Conservation (phyloP, 1,284 basidiomycete genomes). For the Malassezia sympodialis region DNA sequence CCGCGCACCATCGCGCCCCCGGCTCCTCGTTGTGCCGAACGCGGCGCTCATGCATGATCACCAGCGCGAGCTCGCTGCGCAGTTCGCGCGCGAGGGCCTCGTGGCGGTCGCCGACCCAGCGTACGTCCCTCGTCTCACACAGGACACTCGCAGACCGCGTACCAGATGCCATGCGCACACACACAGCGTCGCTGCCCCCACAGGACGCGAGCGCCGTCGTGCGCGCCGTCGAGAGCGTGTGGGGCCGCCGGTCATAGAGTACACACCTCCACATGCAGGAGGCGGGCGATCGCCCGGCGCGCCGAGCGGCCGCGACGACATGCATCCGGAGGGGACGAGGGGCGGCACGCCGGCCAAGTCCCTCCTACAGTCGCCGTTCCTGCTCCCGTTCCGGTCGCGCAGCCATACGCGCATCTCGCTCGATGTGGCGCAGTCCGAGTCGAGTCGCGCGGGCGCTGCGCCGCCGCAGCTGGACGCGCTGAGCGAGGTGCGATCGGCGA, state of each 20-base stretch:
- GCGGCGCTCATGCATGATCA: conserved; percentile 81
- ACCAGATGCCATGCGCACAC: neutral
- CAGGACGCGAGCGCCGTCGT: neutral
- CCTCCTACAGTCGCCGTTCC: conserved; percentile 13
- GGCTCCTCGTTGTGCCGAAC: conserved; percentile 80
- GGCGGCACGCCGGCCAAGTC: conserved; percentile 6
- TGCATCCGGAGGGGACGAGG: conserved; percentile 4
- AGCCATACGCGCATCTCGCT: neutral
- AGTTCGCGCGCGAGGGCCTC: conserved; percentile 28
- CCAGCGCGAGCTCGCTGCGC: conserved; percentile 74
- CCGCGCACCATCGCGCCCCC: conserved; percentile 55
- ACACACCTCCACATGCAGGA: conserved; percentile 10
- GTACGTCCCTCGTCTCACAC: conserved; percentile 1
- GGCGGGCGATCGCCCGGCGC: too few relatives aligned
- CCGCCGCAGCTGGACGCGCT: neutral
- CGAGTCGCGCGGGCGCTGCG: neutral
- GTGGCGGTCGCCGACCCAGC: neutral
- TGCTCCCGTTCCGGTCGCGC: conserved; percentile 18
- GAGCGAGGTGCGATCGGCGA: conserved; percentile 3
- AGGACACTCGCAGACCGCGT: neutral
- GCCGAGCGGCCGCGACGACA: neutral
- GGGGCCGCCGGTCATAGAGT: neutral
- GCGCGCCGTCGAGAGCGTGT: neutral
- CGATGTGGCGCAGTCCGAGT: neutral
- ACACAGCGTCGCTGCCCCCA: neutral